These are phyloP conservation scores for Nothophaeocryptopus gaeumannii DNA, from an alignment of 2,329 filamentous ascomycete genomes.

Conservation along the genomic window DNA sequence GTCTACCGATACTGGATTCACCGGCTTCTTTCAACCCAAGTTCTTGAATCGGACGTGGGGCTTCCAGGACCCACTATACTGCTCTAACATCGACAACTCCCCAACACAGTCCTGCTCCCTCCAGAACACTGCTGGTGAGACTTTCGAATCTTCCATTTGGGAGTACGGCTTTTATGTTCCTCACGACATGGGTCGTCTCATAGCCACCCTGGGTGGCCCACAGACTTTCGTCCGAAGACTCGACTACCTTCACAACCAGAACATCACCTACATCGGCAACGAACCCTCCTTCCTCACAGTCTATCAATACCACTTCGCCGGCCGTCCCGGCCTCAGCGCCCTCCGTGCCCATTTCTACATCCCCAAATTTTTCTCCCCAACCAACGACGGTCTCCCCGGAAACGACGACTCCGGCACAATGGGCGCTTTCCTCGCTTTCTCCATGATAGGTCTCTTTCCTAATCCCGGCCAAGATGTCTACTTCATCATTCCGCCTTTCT, in stretches of 20 bases:
- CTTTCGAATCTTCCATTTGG: constrained; percentile 70
- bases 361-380: constrained; percentile 38
- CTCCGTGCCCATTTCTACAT: constrained; percentile 41
- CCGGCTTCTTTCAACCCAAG: constrained; percentile 66
- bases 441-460: constrained; percentile 41
- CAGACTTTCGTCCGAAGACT: constrained; percentile 57
- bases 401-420: constrained; percentile 36
- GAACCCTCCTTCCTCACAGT: constrained; percentile 51
- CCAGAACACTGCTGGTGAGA: constrained; percentile 56
- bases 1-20: constrained; percentile 55
- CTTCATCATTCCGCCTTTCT: constrained; percentile 44
- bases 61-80: constrained; percentile 44
- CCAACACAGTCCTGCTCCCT: constrained; percentile 41
- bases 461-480: constrained; percentile 36
- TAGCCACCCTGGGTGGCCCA: constrained; percentile 56
- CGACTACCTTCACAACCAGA: constrained; percentile 59
- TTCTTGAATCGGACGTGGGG: constrained; percentile 54
- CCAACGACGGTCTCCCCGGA: constrained; percentile 35
- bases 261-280: constrained; percentile 59
- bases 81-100: constrained; percentile 40
- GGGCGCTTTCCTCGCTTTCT: constrained; percentile 41
- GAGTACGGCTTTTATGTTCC: constrained; percentile 67
- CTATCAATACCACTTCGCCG: constrained; percentile 44
- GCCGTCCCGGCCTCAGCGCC: constrained; percentile 38
- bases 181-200: constrained; percentile 54